phyloP scores from a whole-genome alignment of 139 green algal species.

The Chlorella sp. region DNA sequence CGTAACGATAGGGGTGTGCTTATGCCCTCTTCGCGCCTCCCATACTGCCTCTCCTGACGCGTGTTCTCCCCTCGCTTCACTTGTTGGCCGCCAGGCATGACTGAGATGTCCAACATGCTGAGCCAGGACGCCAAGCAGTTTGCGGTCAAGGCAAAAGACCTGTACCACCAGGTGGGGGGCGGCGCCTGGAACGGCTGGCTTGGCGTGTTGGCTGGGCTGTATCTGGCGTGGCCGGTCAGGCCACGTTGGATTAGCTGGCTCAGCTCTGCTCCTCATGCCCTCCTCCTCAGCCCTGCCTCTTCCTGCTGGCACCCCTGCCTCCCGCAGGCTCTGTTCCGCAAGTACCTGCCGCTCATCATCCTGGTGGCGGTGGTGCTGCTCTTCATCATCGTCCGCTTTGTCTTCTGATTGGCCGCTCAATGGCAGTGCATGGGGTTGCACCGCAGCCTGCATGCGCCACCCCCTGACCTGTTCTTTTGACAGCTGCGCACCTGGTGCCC shows the following conservation, averaged over 20 bases:
- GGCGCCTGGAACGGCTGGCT: no score
- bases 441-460: no score
- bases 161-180: conserved; percentile 76
- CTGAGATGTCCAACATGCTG: conserved; percentile 83
- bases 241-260: no score
- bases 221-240: no score
- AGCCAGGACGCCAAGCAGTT: conserved; percentile 90
- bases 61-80: neutral
- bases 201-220: no score
- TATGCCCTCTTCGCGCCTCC: no score
- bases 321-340: conserved; percentile 91
- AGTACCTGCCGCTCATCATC: conserved; percentile 91
- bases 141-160: conserved; percentile 82
- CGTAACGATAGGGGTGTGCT: no score
- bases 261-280: no score
- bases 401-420: conserved; percentile 48
- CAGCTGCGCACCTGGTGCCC: neutral
- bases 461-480: neutral
- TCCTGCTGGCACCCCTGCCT: no score
- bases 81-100: conserved; percentile 72
- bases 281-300: no score
- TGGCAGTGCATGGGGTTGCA: no score
- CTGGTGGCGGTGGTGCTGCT: conserved; percentile 79
- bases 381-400: conserved; percentile 67
- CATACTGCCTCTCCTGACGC: neutral